phyloP scores from a whole-genome alignment of 345 rosid species.

The Hibiscus syriacus region DNA sequence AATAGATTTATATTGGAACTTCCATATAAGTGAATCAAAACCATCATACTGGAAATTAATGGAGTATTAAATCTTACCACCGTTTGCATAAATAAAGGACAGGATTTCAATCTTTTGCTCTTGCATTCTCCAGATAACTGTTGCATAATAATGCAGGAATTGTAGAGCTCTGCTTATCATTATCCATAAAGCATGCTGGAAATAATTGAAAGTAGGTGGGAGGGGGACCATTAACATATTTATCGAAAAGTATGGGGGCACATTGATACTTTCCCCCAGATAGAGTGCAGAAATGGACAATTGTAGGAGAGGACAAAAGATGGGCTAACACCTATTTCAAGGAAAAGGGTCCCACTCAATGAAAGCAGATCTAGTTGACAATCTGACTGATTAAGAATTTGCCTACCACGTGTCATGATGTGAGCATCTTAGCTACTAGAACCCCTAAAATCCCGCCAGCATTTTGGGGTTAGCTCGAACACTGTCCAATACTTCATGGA shows the following conservation, averaged over 20 bases:
- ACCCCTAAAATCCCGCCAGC: constrained; percentile 1
- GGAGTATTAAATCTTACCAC: neutral
- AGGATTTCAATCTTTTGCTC: too few relatives aligned
- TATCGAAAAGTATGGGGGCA: neutral
- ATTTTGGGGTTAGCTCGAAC: neutral
- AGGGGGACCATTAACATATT: neutral
- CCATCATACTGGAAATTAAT: neutral
- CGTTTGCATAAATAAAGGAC: neutral
- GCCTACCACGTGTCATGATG: neutral
- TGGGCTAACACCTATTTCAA: neutral
- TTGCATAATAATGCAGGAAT: neutral
- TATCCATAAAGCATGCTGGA: neutral
- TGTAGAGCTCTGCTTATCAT: too few relatives aligned
- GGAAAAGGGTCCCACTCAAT: constrained; percentile 1
- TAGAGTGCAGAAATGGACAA: constrained; percentile 2
- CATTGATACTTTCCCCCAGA: neutral
- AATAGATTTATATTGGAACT: neutral
- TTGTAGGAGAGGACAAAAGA: neutral
- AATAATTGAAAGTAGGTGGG: neutral
- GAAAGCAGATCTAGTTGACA: neutral
- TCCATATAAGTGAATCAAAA: neutral
- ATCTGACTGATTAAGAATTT: neutral
- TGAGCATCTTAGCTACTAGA: neutral
- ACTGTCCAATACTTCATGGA: neutral
- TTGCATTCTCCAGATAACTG: too few relatives aligned